Base-by-base conservation (phyloP, 2,329 filamentous ascomycete species). In the Aspergillus floridensis region DNA sequence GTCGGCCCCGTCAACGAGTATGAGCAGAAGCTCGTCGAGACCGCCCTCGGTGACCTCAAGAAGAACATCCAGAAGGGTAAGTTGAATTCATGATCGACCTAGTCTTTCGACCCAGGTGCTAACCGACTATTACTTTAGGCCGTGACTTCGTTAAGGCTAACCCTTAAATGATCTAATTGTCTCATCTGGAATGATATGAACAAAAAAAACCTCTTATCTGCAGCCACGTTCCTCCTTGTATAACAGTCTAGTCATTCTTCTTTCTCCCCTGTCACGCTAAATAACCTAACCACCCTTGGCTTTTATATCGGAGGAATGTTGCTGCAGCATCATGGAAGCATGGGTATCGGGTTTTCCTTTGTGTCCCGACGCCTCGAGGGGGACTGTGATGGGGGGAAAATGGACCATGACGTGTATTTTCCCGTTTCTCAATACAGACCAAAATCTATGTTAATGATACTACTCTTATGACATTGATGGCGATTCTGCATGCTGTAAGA, bases 21-120 rank as follows among this genome's bases (percentile, higher is more conserved):
- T 79, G 95, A 99, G 89, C 82, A 96, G 87, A 88, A 88, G 81
- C 88, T 99, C 71, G 82, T 99, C 72, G 90, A 96, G 74, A 91
- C 87, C 73, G 90, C 87, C 85, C 83, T 98, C 69, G 82, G 77
- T 72, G 95, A 78, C 67, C 68, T 82, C 59, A 81, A 79, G 74
- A 78, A 82, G 86, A 97, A 98, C 88, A 97, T 98, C 78, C 83
- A 88, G 80, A 98, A 97, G 91, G 77, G 77, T 59, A 51, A 26
- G 54, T 35, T 35, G 5, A 5, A 4, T 16, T 16, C 14, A 5
- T 5, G 14, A 16, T 16, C 7, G 12, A 16, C 26, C 12, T 41
- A 6, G 16, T 44, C 16, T 14, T 12, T 19, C 6, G 7, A 24
- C 14, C 2, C 11, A 44, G 16, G 21, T n/a, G 31, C 24, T 48